These are phyloP conservation scores for Naegleria fowleri DNA, from an alignment of 208 protist genomes.

Conservation along the genomic window DNA sequence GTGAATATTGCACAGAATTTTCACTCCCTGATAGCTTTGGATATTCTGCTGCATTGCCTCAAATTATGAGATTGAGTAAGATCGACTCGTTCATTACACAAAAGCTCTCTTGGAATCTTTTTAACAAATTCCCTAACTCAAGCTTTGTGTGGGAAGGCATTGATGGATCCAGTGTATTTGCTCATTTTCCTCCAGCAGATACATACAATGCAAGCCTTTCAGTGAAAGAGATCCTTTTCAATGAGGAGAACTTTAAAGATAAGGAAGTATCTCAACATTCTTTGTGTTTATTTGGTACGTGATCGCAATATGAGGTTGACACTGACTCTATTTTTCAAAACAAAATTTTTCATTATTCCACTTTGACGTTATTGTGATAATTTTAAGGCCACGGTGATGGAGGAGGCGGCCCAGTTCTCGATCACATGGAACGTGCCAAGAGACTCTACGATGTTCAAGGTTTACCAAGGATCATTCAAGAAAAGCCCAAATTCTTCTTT, in stretches of 20 bases:
- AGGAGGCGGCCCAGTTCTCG: constrained; percentile 37
- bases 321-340: constrained; percentile 39
- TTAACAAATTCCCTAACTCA: constrained; percentile 55
- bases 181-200: constrained; percentile 59
- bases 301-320: too few species aligned
- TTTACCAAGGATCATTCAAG: constrained; percentile 40
- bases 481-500: constrained; percentile 46
- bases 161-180: constrained; percentile 43
- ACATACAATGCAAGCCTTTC: constrained; percentile 45
- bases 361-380: not conserved
- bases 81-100: constrained; percentile 40
- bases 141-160: constrained; percentile 55
- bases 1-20: constrained; percentile 43
- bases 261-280: constrained; percentile 23
- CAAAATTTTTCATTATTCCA: not conserved
- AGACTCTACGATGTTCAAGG: constrained; percentile 38
- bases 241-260: constrained; percentile 46
- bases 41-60: constrained; percentile 48
- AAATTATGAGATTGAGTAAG: constrained; percentile 43
- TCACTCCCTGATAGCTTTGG: constrained; percentile 53
- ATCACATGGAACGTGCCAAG: constrained; percentile 46
- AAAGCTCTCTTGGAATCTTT: constrained; percentile 45
- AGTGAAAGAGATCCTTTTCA: constrained; percentile 46
- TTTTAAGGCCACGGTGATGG: not conserved
- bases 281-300: constrained; percentile 50